A percentile compares a stretch with the other conserved stretches of the same genome.
These are phyloP conservation scores for Pseudonitzschia delicatissima DNA, from an alignment of 108 stramenopile genomes.

Conservation along the genomic window DNA sequence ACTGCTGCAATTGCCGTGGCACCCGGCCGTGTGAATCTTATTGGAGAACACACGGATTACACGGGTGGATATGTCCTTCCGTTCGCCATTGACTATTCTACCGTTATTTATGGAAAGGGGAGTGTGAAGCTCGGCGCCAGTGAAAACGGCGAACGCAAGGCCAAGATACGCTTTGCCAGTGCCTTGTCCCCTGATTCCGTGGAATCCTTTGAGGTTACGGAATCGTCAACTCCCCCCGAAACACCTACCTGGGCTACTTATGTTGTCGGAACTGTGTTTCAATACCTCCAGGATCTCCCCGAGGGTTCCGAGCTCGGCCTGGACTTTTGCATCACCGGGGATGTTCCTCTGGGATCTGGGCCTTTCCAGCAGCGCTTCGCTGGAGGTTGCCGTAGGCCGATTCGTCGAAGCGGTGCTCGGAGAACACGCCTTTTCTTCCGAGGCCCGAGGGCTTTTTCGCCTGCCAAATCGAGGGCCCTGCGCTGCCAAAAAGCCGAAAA, in stretches of 20 bases:
- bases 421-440: constrained; percentile 50
- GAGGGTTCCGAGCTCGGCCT: constrained; percentile 43
- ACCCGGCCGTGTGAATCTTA: constrained; percentile 86
- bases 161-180: constrained; percentile 44
- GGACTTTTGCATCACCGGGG: constrained; percentile 65
- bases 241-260: constrained; percentile 83
- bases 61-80: constrained; percentile 94
- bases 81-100: constrained; percentile 80
- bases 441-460: neutral
- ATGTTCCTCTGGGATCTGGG: constrained; percentile 92
- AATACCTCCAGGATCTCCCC: constrained; percentile 74
- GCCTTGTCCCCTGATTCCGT: constrained; percentile 38
- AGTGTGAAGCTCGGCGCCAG: neutral
- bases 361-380: constrained; percentile 67
- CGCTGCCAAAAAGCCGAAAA: constrained; percentile 93
- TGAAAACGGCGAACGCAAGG: neutral
- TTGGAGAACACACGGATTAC: constrained; percentile 98
- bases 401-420: constrained; percentile 70
- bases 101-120: constrained; percentile 70
- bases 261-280: constrained; percentile 83
- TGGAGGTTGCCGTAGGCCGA: constrained; percentile 77
- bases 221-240: constrained; percentile 51
- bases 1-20: constrained; percentile 42
- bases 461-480: constrained; percentile 54
- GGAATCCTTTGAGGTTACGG: constrained; percentile 40